Conservation (phyloP, 78 protist genomes). For the Protostelium mycophagum region DNA sequence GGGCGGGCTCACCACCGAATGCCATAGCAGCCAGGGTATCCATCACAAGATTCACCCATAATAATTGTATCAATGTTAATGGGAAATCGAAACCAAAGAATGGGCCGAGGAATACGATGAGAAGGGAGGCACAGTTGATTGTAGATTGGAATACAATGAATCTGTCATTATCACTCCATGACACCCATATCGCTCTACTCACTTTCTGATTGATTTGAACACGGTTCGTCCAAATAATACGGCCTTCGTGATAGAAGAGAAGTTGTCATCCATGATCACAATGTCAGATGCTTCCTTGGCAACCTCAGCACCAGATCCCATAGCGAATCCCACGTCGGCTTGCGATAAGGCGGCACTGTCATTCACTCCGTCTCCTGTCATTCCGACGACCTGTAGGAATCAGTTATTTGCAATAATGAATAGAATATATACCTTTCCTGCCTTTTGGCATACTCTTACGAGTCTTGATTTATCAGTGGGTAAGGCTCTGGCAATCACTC, state of each 20-base stretch:
- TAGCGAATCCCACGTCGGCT: constrained; percentile 88
- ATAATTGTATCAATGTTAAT: constrained; percentile 74
- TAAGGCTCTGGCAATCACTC: constrained; percentile 85
- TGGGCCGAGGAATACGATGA: constrained; percentile 75
- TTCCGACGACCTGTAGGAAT: constrained; percentile 85
- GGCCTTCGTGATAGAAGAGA: constrained; percentile 79
- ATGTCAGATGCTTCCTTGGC: constrained; percentile 92
- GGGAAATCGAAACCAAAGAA: constrained; percentile 74
- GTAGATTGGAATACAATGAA: constrained; percentile 81
- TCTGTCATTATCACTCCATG: too few relatives aligned
- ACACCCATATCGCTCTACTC: too few relatives aligned
- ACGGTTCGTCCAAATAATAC: constrained; percentile 78
- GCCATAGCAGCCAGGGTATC: constrained; percentile 92
- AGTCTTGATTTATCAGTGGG: constrained; percentile 85
- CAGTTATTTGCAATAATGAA: neutral
- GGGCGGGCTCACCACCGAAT: constrained; percentile 85
- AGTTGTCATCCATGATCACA: constrained; percentile 90
- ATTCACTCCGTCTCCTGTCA: constrained; percentile 91
- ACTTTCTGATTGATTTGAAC: constrained; percentile 74
- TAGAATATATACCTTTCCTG: neutral
- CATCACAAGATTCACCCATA: constrained; percentile 94
- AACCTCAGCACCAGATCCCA: constrained; percentile 87
- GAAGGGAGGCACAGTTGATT: constrained; percentile 76
- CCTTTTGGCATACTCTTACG: constrained; percentile 60
- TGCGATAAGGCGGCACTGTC: constrained; percentile 78